Percentiles rank a stretch among this genome's conserved stretches.
Evolutionary conservation across 163 green algal genomes (phyloP).

Genomic region (Picocystis sp.): DNA sequence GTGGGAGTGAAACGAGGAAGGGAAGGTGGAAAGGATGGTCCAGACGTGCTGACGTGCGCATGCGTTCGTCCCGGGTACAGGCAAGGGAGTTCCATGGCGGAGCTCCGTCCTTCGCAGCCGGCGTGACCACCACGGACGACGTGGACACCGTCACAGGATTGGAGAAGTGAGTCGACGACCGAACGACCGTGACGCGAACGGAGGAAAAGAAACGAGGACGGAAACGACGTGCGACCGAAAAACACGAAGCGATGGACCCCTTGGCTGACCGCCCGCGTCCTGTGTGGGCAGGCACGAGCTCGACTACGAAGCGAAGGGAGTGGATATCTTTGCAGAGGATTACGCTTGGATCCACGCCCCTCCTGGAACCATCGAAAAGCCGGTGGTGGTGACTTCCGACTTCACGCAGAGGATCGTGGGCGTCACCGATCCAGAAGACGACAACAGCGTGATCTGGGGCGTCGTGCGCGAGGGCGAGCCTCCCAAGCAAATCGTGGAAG

Average conservation of each 20-base stretch:
- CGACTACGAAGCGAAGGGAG: constrained; percentile 27
- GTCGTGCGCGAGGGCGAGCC: constrained; percentile 46
- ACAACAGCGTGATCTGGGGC: constrained; percentile 57
- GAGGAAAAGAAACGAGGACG: background rate
- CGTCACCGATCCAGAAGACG: constrained; percentile 60
- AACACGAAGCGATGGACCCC: too few relatives aligned
- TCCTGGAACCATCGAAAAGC: constrained; percentile 50
- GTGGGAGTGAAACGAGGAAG: too few relatives aligned
- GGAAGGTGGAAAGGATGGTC: too few relatives aligned
- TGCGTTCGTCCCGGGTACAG: too few relatives aligned
- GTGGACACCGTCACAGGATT: constrained; percentile 35
- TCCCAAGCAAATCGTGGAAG: constrained; percentile 63
- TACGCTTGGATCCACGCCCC: constrained; percentile 21
- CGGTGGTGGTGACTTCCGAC: constrained; percentile 46
- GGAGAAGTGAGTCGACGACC: constrained; percentile 13
- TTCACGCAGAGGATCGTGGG: constrained; percentile 54
- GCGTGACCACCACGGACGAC: constrained; percentile 3
- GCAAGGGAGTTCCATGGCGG: too few relatives aligned
- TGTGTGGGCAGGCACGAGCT: constrained; percentile 25
- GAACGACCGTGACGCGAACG: too few relatives aligned
- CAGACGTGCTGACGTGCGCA: too few relatives aligned
- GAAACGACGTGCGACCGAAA: background rate
- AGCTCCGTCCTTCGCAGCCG: too few relatives aligned
- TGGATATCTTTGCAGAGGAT: constrained; percentile 46
- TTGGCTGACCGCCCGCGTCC: background rate